Percentiles rank a stretch among this genome's conserved stretches.
Conservation (phyloP, 768 basidiomycete genomes). For the Tricholoma sp. region DNA sequence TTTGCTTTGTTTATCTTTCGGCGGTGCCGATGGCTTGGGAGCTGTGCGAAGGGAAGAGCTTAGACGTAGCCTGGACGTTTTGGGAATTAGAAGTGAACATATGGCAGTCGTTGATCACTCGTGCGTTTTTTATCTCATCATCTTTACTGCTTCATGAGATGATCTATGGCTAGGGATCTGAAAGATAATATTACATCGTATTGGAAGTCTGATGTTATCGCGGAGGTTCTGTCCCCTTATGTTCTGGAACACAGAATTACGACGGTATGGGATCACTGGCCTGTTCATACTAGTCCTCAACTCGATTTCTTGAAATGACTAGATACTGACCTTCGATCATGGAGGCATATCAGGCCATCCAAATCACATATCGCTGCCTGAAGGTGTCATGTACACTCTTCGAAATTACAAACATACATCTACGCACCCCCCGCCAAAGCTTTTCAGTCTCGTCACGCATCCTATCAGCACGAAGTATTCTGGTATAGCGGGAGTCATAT, state of each 20-base stretch:
- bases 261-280: slow-evolving; percentile 40
- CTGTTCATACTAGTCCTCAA: not conserved
- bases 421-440: slow-evolving; percentile 24
- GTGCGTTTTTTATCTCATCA: slow-evolving; percentile 39
- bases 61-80: slow-evolving; percentile 52
- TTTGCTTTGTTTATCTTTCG: slow-evolving; percentile 72
- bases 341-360: slow-evolving; percentile 79
- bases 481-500: slow-evolving; percentile 44
- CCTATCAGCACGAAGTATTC: slow-evolving; percentile 57
- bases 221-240: slow-evolving; percentile 53
- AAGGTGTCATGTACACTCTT: slow-evolving; percentile 46
- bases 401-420: slow-evolving; percentile 15
- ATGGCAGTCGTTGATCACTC: slow-evolving; percentile 65
- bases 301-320: slow-evolving; percentile 1
- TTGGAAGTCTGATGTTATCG: slow-evolving; percentile 63
- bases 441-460: slow-evolving; percentile 60
- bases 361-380: slow-evolving; percentile 73
- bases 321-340: slow-evolving; percentile 86
- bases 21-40: slow-evolving; percentile 79
- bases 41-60: slow-evolving; percentile 54
- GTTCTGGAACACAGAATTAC: slow-evolving; percentile 55
- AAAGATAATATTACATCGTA: slow-evolving; percentile 65
- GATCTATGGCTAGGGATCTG: slow-evolving; percentile 38
- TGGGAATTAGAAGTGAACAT: slow-evolving; percentile 54
- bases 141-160: not conserved